Conservation (phyloP, 306 rosid species). For the Cotoneaster glaucophyllus region DNA sequence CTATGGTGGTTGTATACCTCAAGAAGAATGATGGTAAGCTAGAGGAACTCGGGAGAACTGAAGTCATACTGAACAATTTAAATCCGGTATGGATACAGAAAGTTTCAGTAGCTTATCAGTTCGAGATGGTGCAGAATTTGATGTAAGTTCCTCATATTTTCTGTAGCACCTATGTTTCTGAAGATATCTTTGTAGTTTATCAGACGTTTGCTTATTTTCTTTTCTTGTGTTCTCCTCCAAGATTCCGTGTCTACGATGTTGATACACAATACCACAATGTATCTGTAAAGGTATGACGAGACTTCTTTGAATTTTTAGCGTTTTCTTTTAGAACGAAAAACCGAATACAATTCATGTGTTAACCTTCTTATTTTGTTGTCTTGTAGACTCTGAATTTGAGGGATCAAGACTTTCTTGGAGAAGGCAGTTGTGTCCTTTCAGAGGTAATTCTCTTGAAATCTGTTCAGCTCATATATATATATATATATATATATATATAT, state of each 20-base stretch:
- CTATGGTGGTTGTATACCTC: conserved; percentile 53
- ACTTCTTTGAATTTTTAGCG: neutral
- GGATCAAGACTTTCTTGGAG: conserved; percentile 86
- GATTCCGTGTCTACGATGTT: conserved; percentile 72
- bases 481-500: too few relatives aligned
- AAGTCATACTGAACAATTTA: conserved; percentile 62
- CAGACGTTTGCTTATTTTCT: neutral
- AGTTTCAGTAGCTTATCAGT: conserved; percentile 61
- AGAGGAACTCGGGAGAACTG: conserved; percentile 77
- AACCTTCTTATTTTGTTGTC: neutral
- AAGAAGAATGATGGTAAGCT: conserved; percentile 55
- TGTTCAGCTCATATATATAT: neutral
- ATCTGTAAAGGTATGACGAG: conserved; percentile 53
- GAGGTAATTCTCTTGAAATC: conserved; percentile 42
- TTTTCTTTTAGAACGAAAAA: neutral
- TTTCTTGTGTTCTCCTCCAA: conserved; percentile 24
- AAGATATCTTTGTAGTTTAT: neutral
- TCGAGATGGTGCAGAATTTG: conserved; percentile 68
- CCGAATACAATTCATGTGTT: neutral
- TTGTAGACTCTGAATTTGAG: conserved; percentile 53
- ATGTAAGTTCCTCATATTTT: conserved; percentile 39
- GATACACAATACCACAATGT: conserved; percentile 59
- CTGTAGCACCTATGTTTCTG: neutral
- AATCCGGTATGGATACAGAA: conserved; percentile 77
- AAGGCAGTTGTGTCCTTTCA: conserved; percentile 61